A percentile compares a stretch with the other conserved stretches of the same genome.
phyloP scores from a whole-genome alignment of 208 protist species.

The Entamoeba histolytica region DNA sequence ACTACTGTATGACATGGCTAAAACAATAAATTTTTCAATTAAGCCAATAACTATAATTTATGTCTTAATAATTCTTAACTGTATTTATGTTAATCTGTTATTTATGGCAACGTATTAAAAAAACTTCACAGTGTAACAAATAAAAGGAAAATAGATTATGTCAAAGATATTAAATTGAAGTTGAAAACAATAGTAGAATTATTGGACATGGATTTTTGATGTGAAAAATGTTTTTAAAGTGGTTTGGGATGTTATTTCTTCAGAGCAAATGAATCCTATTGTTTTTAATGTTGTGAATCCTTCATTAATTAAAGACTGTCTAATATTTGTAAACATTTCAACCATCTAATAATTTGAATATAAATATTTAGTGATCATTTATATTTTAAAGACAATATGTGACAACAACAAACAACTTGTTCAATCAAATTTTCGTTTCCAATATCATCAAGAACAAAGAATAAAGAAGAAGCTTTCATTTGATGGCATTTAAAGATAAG shows the following conservation, averaged over 20 bases:
- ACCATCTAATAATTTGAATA: not conserved
- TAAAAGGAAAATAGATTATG: no score
- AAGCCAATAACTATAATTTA: no score
- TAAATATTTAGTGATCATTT: no score
- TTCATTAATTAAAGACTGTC: not conserved
- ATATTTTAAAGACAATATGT: no score
- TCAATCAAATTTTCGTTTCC: not conserved
- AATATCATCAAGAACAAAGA: not conserved
- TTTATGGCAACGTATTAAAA: no score
- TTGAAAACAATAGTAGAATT: not conserved
- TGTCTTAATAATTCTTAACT: no score
- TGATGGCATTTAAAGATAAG: not conserved
- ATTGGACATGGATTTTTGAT: not conserved
- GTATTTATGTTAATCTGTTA: no score
- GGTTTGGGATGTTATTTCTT: not conserved
- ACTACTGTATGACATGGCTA: no score
- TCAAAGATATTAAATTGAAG: no score
- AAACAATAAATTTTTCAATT: no score
- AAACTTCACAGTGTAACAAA: no score
- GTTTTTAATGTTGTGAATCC: not conserved
- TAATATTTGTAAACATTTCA: not conserved
- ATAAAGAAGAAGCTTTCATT: not conserved
- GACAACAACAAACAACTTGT: not conserved
- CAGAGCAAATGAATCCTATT: not conserved
- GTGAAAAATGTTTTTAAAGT: not conserved